phyloP scores from a whole-genome alignment of 306 rosid species.

The Potentilla sterilis region DNA sequence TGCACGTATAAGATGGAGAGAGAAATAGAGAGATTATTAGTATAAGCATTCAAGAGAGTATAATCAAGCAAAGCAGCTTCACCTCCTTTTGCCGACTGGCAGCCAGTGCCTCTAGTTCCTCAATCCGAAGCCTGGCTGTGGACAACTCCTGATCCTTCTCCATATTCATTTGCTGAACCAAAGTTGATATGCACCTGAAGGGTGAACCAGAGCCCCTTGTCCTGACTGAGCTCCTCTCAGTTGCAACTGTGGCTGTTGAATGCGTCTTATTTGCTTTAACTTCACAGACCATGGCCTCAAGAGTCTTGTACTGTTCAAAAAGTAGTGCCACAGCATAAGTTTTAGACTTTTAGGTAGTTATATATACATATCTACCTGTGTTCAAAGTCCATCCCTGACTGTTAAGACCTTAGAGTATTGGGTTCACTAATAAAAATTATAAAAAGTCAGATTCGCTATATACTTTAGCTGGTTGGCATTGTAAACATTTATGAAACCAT shows the following conservation, averaged over 20 bases:
- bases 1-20: not conserved
- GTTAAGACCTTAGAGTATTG: not conserved
- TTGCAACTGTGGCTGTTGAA: conserved; percentile 39
- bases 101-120: conserved; percentile 77
- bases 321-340: conserved; percentile 23
- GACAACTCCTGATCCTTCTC: conserved; percentile 91
- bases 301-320: conserved; percentile 63
- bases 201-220: conserved; percentile 91
- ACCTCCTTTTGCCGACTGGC: conserved; percentile 84
- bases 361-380: not conserved
- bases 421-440: not conserved
- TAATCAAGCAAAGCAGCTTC: conserved; percentile 7
- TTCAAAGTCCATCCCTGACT: conserved; percentile 8
- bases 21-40: not conserved
- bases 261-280: conserved; percentile 57
- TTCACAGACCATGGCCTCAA: conserved; percentile 86
- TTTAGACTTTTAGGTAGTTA: not conserved
- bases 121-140: conserved; percentile 53
- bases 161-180: conserved; percentile 85
- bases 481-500: not conserved
- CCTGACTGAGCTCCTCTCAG: conserved; percentile 62
- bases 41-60: conserved; percentile 5
- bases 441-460: not conserved
- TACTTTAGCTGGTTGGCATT: not conserved
- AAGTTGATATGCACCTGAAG: conserved; percentile 82